phyloP scores from a whole-genome alignment of 1,139 yeast genomes.

The Debaryomyces psychrophilus region DNA sequence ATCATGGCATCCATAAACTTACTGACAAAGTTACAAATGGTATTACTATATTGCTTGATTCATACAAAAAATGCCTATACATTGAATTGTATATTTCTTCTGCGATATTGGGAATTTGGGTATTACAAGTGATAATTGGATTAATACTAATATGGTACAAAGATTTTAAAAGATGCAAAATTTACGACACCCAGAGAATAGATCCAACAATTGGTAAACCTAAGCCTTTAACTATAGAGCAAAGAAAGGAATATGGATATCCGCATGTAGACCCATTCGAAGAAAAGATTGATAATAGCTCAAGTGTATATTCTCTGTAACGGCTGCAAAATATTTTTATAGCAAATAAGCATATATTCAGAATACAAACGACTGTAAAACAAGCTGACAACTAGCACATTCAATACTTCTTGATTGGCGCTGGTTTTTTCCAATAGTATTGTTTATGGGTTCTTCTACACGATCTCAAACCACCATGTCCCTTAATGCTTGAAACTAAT shows the following conservation, averaged over 20 bases:
- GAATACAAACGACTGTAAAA: conserved; percentile 4
- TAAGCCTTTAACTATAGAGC: conserved; percentile 29
- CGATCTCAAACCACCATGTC: conserved; percentile 78
- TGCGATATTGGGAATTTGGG: conserved; percentile 51
- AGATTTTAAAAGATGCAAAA: neutral
- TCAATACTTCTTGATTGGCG: conserved; percentile 43
- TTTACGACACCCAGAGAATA: conserved; percentile 12
- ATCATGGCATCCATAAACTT: conserved; percentile 1
- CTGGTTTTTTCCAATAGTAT: conserved; percentile 82
- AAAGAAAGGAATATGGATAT: conserved; percentile 32
- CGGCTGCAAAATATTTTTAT: conserved; percentile 8
- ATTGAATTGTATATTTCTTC: conserved; percentile 51
- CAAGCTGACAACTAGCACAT: neutral
- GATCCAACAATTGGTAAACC: conserved; percentile 30
- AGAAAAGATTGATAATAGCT: conserved; percentile 11
- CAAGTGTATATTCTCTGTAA: conserved; percentile 13
- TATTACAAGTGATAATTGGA: conserved; percentile 47
- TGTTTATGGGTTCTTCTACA: conserved; percentile 96
- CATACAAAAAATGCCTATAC: conserved; percentile 38
- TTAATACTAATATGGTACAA: conserved; percentile 20
- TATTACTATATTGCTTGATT: conserved; percentile 22
- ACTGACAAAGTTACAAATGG: conserved; percentile 4
- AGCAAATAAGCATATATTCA: conserved; percentile 5
- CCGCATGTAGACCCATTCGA: conserved; percentile 30
- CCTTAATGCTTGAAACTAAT: conserved; percentile 76